Evolutionary conservation across 1,139 yeast species (phyloP).

Genomic region (Lizanozyma gosingica): DNA sequence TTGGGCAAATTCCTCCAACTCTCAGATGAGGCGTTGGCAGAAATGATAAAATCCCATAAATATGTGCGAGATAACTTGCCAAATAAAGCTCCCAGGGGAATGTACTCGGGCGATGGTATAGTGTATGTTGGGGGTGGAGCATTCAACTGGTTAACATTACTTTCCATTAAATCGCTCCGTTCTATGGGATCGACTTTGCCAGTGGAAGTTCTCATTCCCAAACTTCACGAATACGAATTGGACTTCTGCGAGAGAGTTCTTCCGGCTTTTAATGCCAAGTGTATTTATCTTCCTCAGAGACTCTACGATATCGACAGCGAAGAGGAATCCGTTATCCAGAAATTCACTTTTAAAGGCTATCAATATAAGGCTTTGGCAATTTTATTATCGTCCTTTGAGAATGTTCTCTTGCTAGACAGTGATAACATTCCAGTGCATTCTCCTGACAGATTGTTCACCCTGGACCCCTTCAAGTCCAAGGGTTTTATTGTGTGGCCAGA

Average conservation of each 20-base stretch:
- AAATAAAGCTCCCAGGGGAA: constrained; percentile 30
- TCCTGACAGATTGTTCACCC: constrained; percentile 45
- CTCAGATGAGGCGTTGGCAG: constrained; percentile 33
- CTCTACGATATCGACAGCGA: constrained; percentile 30
- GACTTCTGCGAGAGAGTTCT: constrained; percentile 56
- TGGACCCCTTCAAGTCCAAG: constrained; percentile 41
- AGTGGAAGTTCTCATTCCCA: constrained; percentile 69
- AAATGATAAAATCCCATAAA: constrained; percentile 44
- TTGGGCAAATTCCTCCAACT: constrained; percentile 47
- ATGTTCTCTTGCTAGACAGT: constrained; percentile 67
- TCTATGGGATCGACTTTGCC: constrained; percentile 59
- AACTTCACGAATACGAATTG: constrained; percentile 58
- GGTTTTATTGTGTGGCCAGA: constrained; percentile 80
- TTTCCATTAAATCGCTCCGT: constrained; percentile 58
- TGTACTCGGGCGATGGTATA: constrained; percentile 63
- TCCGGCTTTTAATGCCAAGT: constrained; percentile 61
- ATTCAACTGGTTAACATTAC: constrained; percentile 62
- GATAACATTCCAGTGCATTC: constrained; percentile 61
- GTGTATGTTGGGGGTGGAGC: constrained; percentile 80
- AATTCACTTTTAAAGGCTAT: constrained; percentile 57
- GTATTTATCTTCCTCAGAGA: constrained; percentile 53
- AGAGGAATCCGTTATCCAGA: constrained; percentile 18
- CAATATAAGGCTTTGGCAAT: constrained; percentile 75
- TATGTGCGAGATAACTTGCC: constrained; percentile 45
- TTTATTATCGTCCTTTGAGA: constrained; percentile 67